Base-by-base conservation (phyloP, 176 grass and related monocot species). In the Coix lacrymajobi region DNA sequence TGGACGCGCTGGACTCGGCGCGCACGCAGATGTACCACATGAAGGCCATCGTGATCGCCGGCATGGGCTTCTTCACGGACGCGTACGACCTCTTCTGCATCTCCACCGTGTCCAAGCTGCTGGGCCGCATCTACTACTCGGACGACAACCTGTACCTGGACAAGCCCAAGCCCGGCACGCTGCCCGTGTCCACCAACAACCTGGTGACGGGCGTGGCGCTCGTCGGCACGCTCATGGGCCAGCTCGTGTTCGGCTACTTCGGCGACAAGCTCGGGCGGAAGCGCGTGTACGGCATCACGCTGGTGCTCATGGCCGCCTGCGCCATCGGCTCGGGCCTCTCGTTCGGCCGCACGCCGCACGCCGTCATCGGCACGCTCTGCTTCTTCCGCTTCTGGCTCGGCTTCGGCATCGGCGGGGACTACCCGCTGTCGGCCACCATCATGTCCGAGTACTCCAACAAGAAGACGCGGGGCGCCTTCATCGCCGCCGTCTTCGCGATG, bases 371-470 rank as follows among this genome's bases (percentile, higher is more conserved):
- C 65, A 92, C 89, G 66, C 74, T 91, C 41, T 91, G 89, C 69
- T 91, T 91, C 84, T 91, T 91, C 80, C 74, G 85, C 39, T 87
- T 87, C 72, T 62, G 79, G 85, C 87, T 92, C 3, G 92, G 92
- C 17, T 79, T 95, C 51, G 92, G 87, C 40, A 90, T 95, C 67
- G 92, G 92, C 40, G 92, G 92, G 0, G 92, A 95, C 87, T 95
- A 95, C 62, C 89, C 92, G 52, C 84, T 95, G 3, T 90, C 87
- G 1, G 89, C 92, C 0, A 95, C 80, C 1, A 91, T 91, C 73
- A 91, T 91, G 89, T 91, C 89, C 26, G 85, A 91, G 81, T 91
- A 88, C 78, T 64, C 89, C 58, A 88, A 91, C 89, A 88, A 91
- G 81, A 88, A 82, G 70, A 91, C 85, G 5, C 81, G 85, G 14